Conservation (phyloP, 1,284 basidiomycete species). For the Phylloporus gajari region DNA sequence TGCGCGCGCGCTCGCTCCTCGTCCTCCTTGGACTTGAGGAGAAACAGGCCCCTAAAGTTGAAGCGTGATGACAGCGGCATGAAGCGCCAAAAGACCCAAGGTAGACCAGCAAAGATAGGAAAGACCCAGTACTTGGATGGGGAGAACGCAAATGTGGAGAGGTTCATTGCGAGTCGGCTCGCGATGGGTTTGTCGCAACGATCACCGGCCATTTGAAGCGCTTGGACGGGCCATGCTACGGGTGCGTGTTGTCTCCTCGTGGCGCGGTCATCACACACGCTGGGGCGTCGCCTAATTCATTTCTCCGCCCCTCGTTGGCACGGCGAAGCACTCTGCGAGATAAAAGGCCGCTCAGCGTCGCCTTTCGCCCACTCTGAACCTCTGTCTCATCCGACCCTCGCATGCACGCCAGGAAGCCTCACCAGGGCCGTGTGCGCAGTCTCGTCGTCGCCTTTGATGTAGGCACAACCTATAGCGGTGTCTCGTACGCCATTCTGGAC, state of each 20-base stretch:
- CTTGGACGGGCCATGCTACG: slow-evolving; percentile 41
- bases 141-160: slow-evolving; percentile 39
- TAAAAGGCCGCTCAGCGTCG: not conserved
- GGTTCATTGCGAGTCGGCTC: slow-evolving; percentile 37
- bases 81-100: slow-evolving; percentile 34
- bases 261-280: too few relatives aligned
- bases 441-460: slow-evolving; percentile 63
- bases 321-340: too few relatives aligned
- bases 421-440: slow-evolving; percentile 48
- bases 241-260: too few relatives aligned
- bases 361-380: not conserved
- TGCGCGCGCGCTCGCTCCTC: slow-evolving; percentile 31
- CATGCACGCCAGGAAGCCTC: slow-evolving; percentile 48
- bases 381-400: too few relatives aligned
- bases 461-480: slow-evolving; percentile 64
- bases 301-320: too few relatives aligned
- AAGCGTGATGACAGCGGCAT: too few relatives aligned
- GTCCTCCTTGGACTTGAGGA: slow-evolving; percentile 29
- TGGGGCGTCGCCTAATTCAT: too few relatives aligned
- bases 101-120: slow-evolving; percentile 42
- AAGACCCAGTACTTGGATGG: slow-evolving; percentile 42
- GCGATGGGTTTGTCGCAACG: slow-evolving; percentile 22
- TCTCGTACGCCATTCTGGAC: slow-evolving; percentile 57
- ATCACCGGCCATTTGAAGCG: slow-evolving; percentile 40
- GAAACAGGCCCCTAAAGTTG: too few relatives aligned